Percentiles rank a stretch among this genome's conserved stretches.
Conservation (phyloP, 352 stramenopile species). For the Pythium coloratum region DNA sequence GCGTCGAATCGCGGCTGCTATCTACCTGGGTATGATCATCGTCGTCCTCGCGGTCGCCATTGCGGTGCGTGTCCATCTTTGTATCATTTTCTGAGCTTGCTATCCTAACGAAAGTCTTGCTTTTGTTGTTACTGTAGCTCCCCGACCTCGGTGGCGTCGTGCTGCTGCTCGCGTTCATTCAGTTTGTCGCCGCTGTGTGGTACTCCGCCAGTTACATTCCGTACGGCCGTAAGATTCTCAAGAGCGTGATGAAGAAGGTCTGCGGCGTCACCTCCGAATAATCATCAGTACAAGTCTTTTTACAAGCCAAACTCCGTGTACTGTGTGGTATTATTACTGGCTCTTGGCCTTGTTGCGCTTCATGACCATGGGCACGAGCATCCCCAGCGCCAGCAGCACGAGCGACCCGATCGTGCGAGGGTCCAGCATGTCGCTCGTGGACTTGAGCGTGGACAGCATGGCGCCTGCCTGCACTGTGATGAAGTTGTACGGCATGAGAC, state of each 20-base stretch:
- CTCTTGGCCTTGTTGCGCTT: conserved; percentile 37
- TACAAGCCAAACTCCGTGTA: conserved; percentile 2
- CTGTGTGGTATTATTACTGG: neutral
- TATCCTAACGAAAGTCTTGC: neutral
- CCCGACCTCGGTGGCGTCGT: conserved; percentile 72
- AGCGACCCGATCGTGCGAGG: conserved; percentile 56
- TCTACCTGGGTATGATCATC: conserved; percentile 82
- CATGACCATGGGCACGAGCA: conserved; percentile 66
- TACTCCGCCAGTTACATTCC: conserved; percentile 86
- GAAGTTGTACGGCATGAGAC: conserved; percentile 84
- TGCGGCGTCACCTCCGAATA: conserved; percentile 42
- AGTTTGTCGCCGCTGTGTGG: conserved; percentile 76
- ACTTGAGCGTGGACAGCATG: conserved; percentile 71
- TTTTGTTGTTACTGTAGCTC: conserved; percentile 31
- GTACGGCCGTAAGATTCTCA: conserved; percentile 82
- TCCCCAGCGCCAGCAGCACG: conserved; percentile 52
- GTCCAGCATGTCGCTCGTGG: conserved; percentile 68
- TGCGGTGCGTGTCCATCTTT: conserved; percentile 37
- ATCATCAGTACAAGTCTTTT: neutral
- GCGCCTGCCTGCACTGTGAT: conserved; percentile 75
- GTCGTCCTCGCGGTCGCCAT: conserved; percentile 72
- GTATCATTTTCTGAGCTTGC: neutral
- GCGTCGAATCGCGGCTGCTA: conserved; percentile 61
- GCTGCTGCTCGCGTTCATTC: conserved; percentile 75
- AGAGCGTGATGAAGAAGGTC: conserved; percentile 59